These are phyloP conservation scores for Colletotrichum australisinense DNA, from an alignment of 2,329 filamentous ascomycete species.

Conservation along the genomic window DNA sequence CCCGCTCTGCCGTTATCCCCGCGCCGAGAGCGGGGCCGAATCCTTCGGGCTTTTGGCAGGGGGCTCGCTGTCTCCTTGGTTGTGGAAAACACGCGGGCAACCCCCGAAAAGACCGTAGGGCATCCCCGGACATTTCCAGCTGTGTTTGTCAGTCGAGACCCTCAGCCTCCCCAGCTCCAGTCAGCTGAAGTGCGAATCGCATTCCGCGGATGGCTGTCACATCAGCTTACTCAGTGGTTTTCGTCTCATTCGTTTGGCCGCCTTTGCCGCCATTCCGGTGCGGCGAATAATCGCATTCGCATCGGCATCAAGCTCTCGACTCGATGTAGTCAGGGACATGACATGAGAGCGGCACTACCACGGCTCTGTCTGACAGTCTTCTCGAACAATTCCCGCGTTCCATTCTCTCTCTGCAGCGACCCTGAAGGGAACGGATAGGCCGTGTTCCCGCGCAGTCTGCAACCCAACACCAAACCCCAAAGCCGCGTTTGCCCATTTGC, in stretches of 20 bases:
- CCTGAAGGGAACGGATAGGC: not conserved
- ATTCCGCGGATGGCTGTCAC: slow-evolving; percentile 1
- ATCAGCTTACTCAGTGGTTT: not conserved
- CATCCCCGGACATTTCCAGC: not conserved
- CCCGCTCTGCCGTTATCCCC: slow-evolving; percentile 3
- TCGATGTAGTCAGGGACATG: not conserved
- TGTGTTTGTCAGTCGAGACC: slow-evolving; percentile 5
- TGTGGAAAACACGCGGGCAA: not conserved
- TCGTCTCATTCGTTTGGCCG: not conserved
- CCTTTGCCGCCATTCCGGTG: not conserved
- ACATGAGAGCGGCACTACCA: not conserved
- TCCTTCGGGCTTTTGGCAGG: slow-evolving; percentile 14
- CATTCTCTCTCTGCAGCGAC: slow-evolving; percentile 3
- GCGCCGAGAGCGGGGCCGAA: slow-evolving; percentile 15
- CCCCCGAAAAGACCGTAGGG: not conserved
- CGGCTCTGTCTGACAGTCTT: slow-evolving; percentile 8
- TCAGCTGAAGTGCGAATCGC: slow-evolving; percentile 19
- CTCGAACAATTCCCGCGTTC: slow-evolving; percentile 20
- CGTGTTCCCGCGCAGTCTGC: not conserved
- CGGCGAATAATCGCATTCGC: slow-evolving; percentile 18
- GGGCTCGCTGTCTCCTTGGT: not conserved
- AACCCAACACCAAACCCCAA: slow-evolving; percentile 15
- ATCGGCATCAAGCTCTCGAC: not conserved
- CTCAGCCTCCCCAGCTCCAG: not conserved
- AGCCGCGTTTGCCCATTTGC: slow-evolving; percentile 15